phyloP scores from a whole-genome alignment of 2,329 filamentous ascomycete species.

The Fusarium sp. region DNA sequence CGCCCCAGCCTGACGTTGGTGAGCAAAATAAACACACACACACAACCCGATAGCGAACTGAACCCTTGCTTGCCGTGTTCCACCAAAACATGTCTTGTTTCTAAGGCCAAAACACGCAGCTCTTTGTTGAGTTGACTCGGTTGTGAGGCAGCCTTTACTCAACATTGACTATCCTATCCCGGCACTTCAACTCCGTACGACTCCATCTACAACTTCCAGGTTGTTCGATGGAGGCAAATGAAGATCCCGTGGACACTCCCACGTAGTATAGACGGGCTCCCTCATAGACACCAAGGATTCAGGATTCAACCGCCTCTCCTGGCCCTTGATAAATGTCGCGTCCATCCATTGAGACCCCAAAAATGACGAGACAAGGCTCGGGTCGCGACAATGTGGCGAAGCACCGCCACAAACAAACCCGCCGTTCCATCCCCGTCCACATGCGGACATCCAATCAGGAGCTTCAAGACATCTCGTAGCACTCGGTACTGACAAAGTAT shows the following conservation, averaged over 20 bases:
- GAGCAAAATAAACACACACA: slow-evolving; percentile 3
- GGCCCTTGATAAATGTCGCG: slow-evolving; percentile 11
- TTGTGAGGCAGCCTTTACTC: slow-evolving; percentile 16
- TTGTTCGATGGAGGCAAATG: slow-evolving; percentile 15
- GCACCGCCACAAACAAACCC: slow-evolving; percentile 38
- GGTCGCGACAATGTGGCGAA: slow-evolving; percentile 34
- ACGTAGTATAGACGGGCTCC: slow-evolving; percentile 20
- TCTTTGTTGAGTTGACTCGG: neutral
- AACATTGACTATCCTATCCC: slow-evolving; percentile 20
- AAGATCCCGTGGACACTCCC: slow-evolving; percentile 19
- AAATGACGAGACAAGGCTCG: slow-evolving; percentile 32
- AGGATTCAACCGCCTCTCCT: slow-evolving; percentile 1
- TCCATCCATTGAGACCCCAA: slow-evolving; percentile 14
- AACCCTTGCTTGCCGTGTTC: slow-evolving; percentile 1
- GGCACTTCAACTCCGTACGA: slow-evolving; percentile 8
- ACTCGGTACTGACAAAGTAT: slow-evolving; percentile 3
- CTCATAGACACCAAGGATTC: slow-evolving; percentile 22
- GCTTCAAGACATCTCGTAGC: neutral
- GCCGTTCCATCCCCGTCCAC: neutral
- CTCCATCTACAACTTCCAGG: slow-evolving; percentile 18
- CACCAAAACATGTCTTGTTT: neutral
- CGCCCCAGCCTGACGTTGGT: slow-evolving; percentile 5
- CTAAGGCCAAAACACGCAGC: neutral
- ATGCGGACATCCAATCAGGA: slow-evolving; percentile 18
- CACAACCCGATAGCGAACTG: slow-evolving; percentile 6